Evolutionary conservation across 306 rosid species (phyloP), one percentile per base, ranked within the genome.

Genomic region (Mucuna pruriens): DNA sequence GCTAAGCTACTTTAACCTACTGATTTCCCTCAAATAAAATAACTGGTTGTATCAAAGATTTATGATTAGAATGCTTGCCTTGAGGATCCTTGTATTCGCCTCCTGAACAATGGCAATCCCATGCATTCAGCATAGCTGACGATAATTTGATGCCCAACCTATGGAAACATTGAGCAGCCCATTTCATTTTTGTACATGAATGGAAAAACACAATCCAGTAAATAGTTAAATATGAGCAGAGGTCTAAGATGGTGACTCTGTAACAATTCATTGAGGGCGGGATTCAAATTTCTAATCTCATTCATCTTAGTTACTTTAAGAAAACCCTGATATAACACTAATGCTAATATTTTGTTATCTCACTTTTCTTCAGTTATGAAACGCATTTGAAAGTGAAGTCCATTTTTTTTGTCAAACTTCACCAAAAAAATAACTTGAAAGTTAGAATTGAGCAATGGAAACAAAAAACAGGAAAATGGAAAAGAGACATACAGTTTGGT

Each of bases 121-220:
- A 93, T 95, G 92, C 99, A 95, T 86, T 95, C 94, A 31, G 97
- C 97, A 72, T 91, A 95, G 75, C 88, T 73, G 79, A 89, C 84
- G 70, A 95, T 80, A 78, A 95, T 95, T 85, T 95, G 99, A 87
- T 95, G 99, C 78, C 99, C 99, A 84, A 95, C 99, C 99, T 95
- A 86, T 46, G 29, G 49, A 85, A 82, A 71, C 78, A 84, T 66
- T n/a, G 63, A 75, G 39, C 62, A 45, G 36, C 58, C 45, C 48
- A 36, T 77, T 62, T 76, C 71, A 62, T 61, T 72, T 19, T 39
- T 17, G 38, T 60, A 62, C 62, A 76, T 39, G 13, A 65, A 57
- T 29, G 62, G 10, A 60, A 79, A 78, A 44, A 73, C 57, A 83
- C 31, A 15, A 9, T 23, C 13, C 26, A 64, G 2, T 31, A 67